phyloP scores from a whole-genome alignment of 768 basidiomycete genomes.

The Pleurotus ostreatus region DNA sequence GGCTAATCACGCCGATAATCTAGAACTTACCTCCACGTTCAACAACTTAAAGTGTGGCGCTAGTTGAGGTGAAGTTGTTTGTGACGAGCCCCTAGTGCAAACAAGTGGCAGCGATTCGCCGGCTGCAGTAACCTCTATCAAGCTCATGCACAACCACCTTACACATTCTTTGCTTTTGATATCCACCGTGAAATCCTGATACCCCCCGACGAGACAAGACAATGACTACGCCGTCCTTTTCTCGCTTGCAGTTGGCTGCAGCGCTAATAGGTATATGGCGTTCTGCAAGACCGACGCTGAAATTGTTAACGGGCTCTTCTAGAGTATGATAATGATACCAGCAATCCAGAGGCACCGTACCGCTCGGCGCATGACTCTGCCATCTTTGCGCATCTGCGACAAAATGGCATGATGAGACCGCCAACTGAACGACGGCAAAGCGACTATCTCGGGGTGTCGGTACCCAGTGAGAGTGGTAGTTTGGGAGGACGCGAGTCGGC shows the following conservation, averaged over 20 bases:
- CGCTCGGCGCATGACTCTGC: conserved; percentile 80
- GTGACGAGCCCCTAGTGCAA: no score
- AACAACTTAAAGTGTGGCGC: no score
- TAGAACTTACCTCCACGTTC: no score
- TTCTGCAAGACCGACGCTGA: no score
- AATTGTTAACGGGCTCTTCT: neutral
- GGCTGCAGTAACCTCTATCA: neutral
- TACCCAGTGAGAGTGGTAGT: conserved; percentile 58
- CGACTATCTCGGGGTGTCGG: conserved; percentile 64
- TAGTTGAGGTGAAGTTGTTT: no score
- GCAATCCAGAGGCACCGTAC: conserved; percentile 56
- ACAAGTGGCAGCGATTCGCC: no score
- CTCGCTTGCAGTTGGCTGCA: conserved; percentile 82
- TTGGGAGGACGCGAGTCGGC: conserved; percentile 43
- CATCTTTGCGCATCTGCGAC: conserved; percentile 77
- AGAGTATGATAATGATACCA: conserved; percentile 90
- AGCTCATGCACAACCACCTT: neutral
- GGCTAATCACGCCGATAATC: no score
- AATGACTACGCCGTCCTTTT: conserved; percentile 48
- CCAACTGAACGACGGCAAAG: conserved; percentile 42
- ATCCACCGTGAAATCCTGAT: neutral
- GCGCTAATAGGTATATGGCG: conserved; percentile 64
- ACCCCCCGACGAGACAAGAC: neutral
- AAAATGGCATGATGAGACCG: conserved; percentile 44
- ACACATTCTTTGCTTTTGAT: conserved; percentile 1